Conservation (phyloP, 225 moss, liverwort and hornwort genomes). For the Asterella californica region DNA sequence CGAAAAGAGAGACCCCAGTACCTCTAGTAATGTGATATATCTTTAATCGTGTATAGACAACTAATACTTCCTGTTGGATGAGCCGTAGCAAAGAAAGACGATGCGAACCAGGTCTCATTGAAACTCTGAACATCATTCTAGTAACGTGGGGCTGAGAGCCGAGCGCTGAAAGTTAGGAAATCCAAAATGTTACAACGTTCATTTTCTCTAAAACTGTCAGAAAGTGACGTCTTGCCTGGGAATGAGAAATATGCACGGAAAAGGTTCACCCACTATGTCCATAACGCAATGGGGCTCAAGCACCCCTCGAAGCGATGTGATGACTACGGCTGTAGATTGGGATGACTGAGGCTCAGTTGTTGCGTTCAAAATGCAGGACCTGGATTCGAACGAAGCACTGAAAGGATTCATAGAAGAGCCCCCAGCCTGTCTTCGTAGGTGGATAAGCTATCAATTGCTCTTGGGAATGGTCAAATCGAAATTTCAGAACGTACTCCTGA, state of each 20-base stretch:
- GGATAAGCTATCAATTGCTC: constrained; percentile 82
- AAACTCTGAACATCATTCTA: no score
- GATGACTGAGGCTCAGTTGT: constrained; percentile 69
- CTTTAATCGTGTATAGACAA: no score
- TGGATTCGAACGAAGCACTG: constrained; percentile 57
- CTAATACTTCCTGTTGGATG: no score
- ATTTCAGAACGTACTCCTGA: constrained; percentile 53
- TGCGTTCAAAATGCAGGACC: constrained; percentile 82
- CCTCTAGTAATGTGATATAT: no score
- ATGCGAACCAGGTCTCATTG: no score
- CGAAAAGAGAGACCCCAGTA: no score
- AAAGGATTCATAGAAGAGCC: constrained; percentile 62
- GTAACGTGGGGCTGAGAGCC: no score
- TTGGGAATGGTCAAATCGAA: constrained; percentile 66
- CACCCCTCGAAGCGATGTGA: constrained; percentile 1
- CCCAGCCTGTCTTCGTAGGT: constrained; percentile 65
- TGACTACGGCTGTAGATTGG: constrained; percentile 33
- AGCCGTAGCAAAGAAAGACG: no score
- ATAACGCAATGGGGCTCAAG: constrained; percentile 34
- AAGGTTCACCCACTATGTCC: constrained; percentile 18
- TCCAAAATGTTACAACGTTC: no score
- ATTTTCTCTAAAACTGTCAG: no score
- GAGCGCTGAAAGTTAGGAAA: no score
- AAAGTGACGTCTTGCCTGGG: constrained; percentile 9
- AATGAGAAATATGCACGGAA: constrained; percentile 25